A percentile compares a stretch with the other conserved stretches of the same genome.
Conservation (phyloP, 1,284 basidiomycete genomes). For the Moesziomyces globuligerus region DNA sequence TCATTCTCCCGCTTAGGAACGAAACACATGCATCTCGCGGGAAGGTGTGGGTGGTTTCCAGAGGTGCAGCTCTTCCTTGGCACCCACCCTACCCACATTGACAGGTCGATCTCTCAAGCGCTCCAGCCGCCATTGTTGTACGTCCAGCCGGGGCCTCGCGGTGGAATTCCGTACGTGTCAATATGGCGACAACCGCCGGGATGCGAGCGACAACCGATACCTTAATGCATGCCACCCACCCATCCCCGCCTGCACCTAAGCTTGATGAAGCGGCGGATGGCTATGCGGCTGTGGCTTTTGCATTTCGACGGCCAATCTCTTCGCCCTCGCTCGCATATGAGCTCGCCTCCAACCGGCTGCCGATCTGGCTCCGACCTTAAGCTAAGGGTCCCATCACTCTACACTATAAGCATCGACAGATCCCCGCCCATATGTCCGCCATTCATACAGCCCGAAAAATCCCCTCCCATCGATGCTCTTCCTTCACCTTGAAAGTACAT, state of each 20-base stretch:
- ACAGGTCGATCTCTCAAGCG: no score
- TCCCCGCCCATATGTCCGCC: not conserved
- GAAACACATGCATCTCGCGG: not conserved
- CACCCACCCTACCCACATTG: not conserved
- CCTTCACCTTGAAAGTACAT: not conserved
- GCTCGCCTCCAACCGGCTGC: not conserved
- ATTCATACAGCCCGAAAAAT: no score
- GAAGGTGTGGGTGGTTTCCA: no score
- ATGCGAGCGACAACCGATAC: not conserved
- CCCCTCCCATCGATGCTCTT: no score
- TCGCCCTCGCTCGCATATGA: not conserved
- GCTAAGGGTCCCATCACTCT: not conserved
- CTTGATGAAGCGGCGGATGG: not conserved
- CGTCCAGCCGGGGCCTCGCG: no score
- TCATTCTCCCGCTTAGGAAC: not conserved
- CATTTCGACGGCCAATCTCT: not conserved
- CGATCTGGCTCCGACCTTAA: not conserved
- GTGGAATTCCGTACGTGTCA: not conserved
- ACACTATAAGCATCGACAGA: not conserved
- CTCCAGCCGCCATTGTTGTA: no score
- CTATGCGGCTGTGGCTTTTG: not conserved
- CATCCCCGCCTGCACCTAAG: not conserved
- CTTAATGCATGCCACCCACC: not conserved
- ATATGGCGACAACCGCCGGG: not conserved
- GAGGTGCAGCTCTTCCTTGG: not conserved